Conservation (phyloP, 164 flowering plant genomes). For the Piper betle region DNA sequence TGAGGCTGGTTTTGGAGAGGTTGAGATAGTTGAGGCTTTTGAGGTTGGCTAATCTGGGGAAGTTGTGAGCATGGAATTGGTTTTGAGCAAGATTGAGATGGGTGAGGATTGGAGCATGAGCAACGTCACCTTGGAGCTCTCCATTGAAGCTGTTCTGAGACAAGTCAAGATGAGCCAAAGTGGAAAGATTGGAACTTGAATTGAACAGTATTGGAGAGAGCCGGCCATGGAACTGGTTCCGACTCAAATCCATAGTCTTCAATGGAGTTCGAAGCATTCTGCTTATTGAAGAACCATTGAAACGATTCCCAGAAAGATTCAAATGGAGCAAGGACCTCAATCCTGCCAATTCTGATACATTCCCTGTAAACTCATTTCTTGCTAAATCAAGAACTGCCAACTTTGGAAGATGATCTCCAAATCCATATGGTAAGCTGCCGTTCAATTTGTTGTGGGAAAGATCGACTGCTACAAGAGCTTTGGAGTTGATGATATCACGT, state of each 20-base stretch:
- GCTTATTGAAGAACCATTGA: conserved; percentile 57
- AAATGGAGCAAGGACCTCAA: conserved; percentile 38
- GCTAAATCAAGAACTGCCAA: conserved; percentile 51
- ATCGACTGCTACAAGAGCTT: conserved; percentile 37
- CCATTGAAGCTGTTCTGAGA: conserved; percentile 75
- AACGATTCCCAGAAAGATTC: conserved; percentile 56
- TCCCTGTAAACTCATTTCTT: conserved; percentile 47
- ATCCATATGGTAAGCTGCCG: conserved; percentile 56
- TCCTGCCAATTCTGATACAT: conserved; percentile 37
- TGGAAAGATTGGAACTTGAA: conserved; percentile 45
- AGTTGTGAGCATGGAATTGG: conserved; percentile 40
- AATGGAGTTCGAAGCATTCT: conserved; percentile 28
- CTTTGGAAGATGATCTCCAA: conserved; percentile 50
- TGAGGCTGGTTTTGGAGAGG: conserved; percentile 42
- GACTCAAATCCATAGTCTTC: conserved; percentile 62
- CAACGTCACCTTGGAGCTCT: conserved; percentile 27
- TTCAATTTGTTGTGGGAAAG: conserved; percentile 41
- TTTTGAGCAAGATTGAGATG: conserved; percentile 67
- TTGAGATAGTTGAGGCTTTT: conserved; percentile 52
- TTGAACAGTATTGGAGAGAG: conserved; percentile 51
- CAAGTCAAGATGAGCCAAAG: conserved; percentile 49
- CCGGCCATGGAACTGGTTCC: conserved; percentile 69
- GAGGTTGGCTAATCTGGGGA: conserved; percentile 30
- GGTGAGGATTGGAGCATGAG: conserved; percentile 37
- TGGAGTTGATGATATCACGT: conserved; percentile 31